A percentile compares a stretch with the other conserved stretches of the same genome.
Conservation (phyloP, 768 basidiomycete genomes). For the Tulasnella sp. region DNA sequence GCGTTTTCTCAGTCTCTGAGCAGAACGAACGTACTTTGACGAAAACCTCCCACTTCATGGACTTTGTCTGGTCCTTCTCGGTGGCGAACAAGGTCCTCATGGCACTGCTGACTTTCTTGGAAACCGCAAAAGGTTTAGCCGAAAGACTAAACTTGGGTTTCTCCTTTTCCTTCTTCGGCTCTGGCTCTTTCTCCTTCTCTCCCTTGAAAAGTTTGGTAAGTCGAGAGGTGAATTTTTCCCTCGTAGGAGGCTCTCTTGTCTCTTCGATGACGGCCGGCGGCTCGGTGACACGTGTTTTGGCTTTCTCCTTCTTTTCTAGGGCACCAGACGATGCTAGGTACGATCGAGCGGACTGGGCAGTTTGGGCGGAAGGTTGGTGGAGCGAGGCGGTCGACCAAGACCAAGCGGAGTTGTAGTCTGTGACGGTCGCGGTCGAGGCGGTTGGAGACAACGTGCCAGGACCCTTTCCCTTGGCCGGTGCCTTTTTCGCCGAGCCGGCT, state of each 20-base stretch:
- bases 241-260: slow-evolving; percentile 50
- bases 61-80: slow-evolving; percentile 59
- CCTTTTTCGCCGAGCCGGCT: slow-evolving; percentile 34
- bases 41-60: slow-evolving; percentile 82
- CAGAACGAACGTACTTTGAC: slow-evolving; percentile 55
- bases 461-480: slow-evolving; percentile 25
- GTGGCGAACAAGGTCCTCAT: slow-evolving; percentile 26
- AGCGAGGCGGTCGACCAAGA: slow-evolving; percentile 41
- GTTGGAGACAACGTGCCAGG: slow-evolving; percentile 23
- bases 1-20: slow-evolving; percentile 19
- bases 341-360: slow-evolving; percentile 70
- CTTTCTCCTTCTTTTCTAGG: slow-evolving; percentile 51
- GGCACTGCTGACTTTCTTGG: slow-evolving; percentile 17
- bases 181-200: slow-evolving; percentile 45
- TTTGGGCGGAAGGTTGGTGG: slow-evolving; percentile 49
- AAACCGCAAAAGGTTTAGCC: too few relatives aligned
- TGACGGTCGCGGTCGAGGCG: background rate
- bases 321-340: slow-evolving; percentile 63
- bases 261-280: slow-evolving; percentile 50
- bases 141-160: slow-evolving; percentile 59
- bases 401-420: background rate
- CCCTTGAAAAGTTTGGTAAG: slow-evolving; percentile 41
- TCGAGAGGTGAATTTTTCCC: slow-evolving; percentile 49
- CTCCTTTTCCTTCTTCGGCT: slow-evolving; percentile 51
- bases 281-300: slow-evolving; percentile 69